Evolutionary conservation across 192 early-diverging fungal genomes (phyloP).

Genomic region (Backusella parvicylindrica): DNA sequence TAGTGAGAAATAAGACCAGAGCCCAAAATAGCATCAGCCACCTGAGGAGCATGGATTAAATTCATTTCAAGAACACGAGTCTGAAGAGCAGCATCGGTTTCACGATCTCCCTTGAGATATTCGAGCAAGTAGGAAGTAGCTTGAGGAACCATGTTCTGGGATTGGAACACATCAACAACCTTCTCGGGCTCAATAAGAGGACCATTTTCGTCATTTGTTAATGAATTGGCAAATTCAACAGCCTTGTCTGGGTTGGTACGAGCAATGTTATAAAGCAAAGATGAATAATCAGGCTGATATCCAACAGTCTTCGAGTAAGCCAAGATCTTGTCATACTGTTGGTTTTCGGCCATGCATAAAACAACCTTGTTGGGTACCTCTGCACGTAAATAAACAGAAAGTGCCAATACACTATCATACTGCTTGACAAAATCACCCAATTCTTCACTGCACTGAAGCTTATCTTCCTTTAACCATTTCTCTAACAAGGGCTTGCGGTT

Average conservation of each 20-base stretch:
- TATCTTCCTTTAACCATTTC: conserved; percentile 99
- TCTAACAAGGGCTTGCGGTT: conserved; percentile 91
- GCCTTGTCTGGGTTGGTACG: conserved; percentile 92
- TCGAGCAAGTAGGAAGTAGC: conserved; percentile 96
- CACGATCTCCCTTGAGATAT: conserved; percentile 89
- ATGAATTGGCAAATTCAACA: conserved; percentile 83
- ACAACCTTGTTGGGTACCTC: conserved; percentile 94
- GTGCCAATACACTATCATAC: conserved; percentile 82
- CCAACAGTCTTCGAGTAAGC: conserved; percentile 93
- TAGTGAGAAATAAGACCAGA: conserved; percentile 97
- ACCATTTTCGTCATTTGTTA: conserved; percentile 80
- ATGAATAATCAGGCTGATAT: conserved; percentile 91
- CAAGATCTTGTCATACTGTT: conserved; percentile 95
- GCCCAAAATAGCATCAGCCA: conserved; percentile 98
- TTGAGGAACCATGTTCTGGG: conserved; percentile 93
- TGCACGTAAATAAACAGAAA: conserved; percentile 95
- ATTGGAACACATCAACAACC: conserved; percentile 90
- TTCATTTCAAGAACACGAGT: conserved; percentile 98
- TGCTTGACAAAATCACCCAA: conserved; percentile 96
- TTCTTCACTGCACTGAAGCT: conserved; percentile 97
- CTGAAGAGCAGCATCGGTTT: conserved; percentile 90
- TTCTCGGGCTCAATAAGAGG: conserved; percentile 84
- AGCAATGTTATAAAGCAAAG: conserved; percentile 88
- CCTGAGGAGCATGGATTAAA: conserved; percentile 93
- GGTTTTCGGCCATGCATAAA: conserved; percentile 93